phyloP scores from a whole-genome alignment of 495 filamentous ascomycete genomes.

The Penicillium mononematosum region DNA sequence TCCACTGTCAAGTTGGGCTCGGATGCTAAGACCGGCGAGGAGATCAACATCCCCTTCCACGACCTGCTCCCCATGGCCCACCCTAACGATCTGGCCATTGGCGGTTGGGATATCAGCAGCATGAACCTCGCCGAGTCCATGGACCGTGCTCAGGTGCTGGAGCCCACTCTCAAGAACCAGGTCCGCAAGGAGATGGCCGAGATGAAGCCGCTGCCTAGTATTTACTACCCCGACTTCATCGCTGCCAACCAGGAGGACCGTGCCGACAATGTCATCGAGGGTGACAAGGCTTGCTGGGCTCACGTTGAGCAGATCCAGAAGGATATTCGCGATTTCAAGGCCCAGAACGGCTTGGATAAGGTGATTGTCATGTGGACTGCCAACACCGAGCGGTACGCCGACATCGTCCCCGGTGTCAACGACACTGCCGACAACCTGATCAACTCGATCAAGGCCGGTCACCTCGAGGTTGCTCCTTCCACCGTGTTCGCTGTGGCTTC shows the following conservation, averaged over 20 bases:
- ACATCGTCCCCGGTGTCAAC: constrained; percentile 84
- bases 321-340: constrained; percentile 96
- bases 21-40: constrained; percentile 77
- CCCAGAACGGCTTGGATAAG: constrained; percentile 81
- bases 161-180: constrained; percentile 83
- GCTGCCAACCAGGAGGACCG: constrained; percentile 97
- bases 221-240: constrained; percentile 99
- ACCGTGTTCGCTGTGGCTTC: constrained; percentile 94
- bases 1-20: constrained; percentile 96
- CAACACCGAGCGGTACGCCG: constrained; percentile 96
- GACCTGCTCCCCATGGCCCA: constrained; percentile 95
- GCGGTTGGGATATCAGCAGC: constrained; percentile 95
- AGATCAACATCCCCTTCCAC: constrained; percentile 96
- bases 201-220: constrained; percentile 87
- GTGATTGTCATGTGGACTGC: constrained; percentile 98
- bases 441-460: constrained; percentile 78
- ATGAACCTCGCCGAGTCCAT: constrained; percentile 88
- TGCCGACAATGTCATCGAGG: constrained; percentile 86
- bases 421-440: constrained; percentile 94
- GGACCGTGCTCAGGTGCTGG: constrained; percentile 92
- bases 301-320: constrained; percentile 93
- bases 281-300: constrained; percentile 75
- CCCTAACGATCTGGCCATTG: constrained; percentile 92
- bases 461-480: constrained; percentile 87
- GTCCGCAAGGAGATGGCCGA: constrained; percentile 90